Base-by-base conservation (phyloP, 2,329 filamentous ascomycete genomes). In the Fusarium goolgardi region DNA sequence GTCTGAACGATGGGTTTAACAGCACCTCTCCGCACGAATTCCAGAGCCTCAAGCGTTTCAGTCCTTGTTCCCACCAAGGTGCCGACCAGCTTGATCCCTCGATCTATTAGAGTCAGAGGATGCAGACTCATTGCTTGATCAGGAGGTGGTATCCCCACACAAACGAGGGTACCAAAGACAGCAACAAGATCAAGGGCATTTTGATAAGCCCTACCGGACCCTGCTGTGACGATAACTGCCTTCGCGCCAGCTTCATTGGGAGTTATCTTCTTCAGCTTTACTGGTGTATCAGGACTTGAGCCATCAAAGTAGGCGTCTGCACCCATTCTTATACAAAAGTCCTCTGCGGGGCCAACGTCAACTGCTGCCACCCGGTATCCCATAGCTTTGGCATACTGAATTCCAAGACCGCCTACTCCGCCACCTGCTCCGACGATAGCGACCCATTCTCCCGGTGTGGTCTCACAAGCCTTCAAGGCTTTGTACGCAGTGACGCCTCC, bases 401-500 rank as follows among this genome's bases (percentile, higher is more conserved):
- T 71, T 0, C 76, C 80, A 29, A 82, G 62, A 7, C 75, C 75
- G 0, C 79, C 81, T 3, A 82, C 78, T 1, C 81, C 81, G 7
- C 80, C 80, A 0, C 75, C 80, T 3, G 74, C 80, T 3, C 81
- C 81, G 0, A 75, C 71, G 8, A 83, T 71, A 1, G 75, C 78
- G 2, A 81, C 62, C 73, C 75, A 80, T 52, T 78, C 72, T 4
- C 80, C 79, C 0, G 78, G 77, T 0, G 59, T 68, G 6, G 75
- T 61, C 5, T 57, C 69, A 32, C 75, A 76, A 1, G 60, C 62
- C 65, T 81, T 81, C 47, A 81, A 51, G 0, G 79, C 80, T 65
- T 79, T 80, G 62, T 82, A 83, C 1, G 80, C 81, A 1, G 81
- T 82, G 1, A 82, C 79, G 1, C 81, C 81, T 0, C 76, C 80